Evolutionary conservation across 225 moss, liverwort and hornwort genomes (phyloP).

Genomic region (Straminergon stramineum): DNA sequence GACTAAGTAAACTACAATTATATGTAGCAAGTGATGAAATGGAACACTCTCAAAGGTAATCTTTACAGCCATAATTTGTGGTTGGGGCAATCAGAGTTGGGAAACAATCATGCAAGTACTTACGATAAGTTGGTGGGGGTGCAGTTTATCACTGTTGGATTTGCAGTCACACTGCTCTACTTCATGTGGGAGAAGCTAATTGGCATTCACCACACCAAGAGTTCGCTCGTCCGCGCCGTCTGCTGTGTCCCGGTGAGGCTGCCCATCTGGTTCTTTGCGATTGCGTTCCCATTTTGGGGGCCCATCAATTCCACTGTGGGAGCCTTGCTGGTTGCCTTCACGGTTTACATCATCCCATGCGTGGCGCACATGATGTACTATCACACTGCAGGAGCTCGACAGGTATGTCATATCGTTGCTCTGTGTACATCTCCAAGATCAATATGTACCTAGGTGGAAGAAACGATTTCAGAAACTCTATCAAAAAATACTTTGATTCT

Average conservation of each 20-base stretch:
- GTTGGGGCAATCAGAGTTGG: not conserved
- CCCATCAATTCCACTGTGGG: slow-evolving; percentile 16
- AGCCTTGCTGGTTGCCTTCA: slow-evolving; percentile 33
- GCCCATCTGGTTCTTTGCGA: not conserved
- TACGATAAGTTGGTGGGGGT: not conserved
- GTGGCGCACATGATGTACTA: slow-evolving; percentile 19
- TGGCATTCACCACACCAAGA: not conserved
- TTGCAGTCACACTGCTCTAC: slow-evolving; percentile 29
- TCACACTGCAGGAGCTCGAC: not conserved
- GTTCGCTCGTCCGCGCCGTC: not conserved
- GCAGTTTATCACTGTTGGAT: slow-evolving; percentile 30
- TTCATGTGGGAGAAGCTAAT: slow-evolving; percentile 22
- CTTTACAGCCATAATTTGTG: not conserved
- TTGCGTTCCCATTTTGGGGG: not conserved
- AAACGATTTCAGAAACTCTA: too few species aligned
- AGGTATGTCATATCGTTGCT: not conserved
- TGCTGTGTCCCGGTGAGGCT: slow-evolving; percentile 20
- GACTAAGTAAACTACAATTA: not conserved
- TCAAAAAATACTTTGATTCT: too few species aligned
- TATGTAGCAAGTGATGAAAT: not conserved
- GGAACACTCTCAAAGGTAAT: not conserved
- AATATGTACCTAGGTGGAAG: too few species aligned
- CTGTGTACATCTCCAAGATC: too few species aligned
- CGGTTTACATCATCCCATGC: slow-evolving; percentile 33
- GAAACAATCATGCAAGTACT: not conserved